Conservation (phyloP, 2,329 filamentous ascomycete species). For the Fusarium sp. region DNA sequence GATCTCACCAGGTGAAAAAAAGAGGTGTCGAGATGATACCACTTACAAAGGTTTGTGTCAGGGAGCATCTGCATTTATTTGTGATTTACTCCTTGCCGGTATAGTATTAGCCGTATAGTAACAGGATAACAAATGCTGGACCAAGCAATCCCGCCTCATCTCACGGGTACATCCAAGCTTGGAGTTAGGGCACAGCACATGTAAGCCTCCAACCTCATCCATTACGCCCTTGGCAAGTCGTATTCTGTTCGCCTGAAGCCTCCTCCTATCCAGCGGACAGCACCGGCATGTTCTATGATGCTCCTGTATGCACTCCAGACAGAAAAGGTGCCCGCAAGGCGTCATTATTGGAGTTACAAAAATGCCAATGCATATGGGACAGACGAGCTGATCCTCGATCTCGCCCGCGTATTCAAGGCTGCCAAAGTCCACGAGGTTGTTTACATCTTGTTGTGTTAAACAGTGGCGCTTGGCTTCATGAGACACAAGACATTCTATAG, state of each 20-base stretch:
- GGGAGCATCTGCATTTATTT: no score
- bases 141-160: background rate
- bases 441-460: background rate
- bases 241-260: background rate
- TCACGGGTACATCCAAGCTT: background rate
- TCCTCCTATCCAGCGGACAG: background rate
- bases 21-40: no score
- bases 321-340: background rate
- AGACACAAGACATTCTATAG: background rate
- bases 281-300: background rate
- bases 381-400: background rate
- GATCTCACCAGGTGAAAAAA: no score
- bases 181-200: background rate
- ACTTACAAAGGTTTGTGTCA: background rate
- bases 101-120: accelerated
- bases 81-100: no score
- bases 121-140: background rate
- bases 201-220: background rate
- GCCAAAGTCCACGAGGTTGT: background rate
- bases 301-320: background rate
- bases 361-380: background rate
- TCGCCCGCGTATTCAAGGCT: background rate
- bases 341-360: background rate
- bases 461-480: background rate
- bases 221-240: background rate